Percentiles rank a stretch among this genome's conserved stretches.
Evolutionary conservation across 2,329 filamentous ascomycete species (phyloP).

Genomic region (Pseudogymnoascus sp.): DNA sequence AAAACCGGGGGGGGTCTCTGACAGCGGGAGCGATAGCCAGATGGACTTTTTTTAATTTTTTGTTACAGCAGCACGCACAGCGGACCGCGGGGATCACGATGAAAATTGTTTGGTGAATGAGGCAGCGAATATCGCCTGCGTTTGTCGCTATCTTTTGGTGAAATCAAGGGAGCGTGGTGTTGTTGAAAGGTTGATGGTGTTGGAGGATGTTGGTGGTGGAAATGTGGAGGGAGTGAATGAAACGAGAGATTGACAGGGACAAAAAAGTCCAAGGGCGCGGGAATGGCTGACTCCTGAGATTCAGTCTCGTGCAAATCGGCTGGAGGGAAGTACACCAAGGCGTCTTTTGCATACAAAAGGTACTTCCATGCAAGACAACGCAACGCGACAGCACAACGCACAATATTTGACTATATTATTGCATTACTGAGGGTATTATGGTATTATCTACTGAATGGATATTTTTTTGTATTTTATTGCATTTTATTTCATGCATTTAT

Average conservation of each 20-base stretch:
- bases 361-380: background rate
- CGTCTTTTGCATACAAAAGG: background rate
- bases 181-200: background rate
- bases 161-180: background rate
- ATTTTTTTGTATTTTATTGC: background rate
- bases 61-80: background rate
- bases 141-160: background rate
- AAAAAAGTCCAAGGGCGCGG: background rate
- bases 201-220: background rate
- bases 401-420: background rate
- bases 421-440: background rate
- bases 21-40: constrained; percentile 6
- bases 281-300: background rate
- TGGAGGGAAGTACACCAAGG: background rate
- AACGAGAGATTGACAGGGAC: background rate
- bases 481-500: background rate
- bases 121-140: background rate
- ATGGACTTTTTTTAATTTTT: background rate
- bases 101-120: background rate
- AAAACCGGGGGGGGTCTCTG: background rate
- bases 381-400: background rate
- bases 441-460: background rate
- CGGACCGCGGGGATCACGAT: background rate
- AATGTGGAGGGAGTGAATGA: background rate
- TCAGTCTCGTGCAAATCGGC: background rate